phyloP scores from a whole-genome alignment of 345 rosid genomes.

The Acer saccharum region DNA sequence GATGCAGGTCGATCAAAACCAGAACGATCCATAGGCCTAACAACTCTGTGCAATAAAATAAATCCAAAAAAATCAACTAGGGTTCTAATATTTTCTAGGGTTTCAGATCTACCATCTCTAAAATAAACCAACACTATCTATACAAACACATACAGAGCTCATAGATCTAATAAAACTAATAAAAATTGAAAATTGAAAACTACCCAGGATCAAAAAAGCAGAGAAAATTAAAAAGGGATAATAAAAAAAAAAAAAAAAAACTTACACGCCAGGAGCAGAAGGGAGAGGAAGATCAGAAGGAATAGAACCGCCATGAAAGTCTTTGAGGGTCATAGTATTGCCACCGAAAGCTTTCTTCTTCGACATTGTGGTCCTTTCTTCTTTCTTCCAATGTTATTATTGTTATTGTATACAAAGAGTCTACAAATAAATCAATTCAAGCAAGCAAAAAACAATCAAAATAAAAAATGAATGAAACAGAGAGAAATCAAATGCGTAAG shows the following conservation, averaged over 20 bases:
- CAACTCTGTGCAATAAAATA: slow-evolving; percentile 34
- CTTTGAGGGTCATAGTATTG: slow-evolving; percentile 87
- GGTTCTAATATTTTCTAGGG: not conserved
- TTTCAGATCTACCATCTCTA: slow-evolving; percentile 20
- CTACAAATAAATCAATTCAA: not conserved
- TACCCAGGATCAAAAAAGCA: not conserved
- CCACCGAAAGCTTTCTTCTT: slow-evolving; percentile 76
- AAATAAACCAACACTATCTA: not conserved
- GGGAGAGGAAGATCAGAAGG: slow-evolving; percentile 86
- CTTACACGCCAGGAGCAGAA: slow-evolving; percentile 94
- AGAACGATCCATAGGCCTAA: slow-evolving; percentile 57
- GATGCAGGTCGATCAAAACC: slow-evolving; percentile 56
- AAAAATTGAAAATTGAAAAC: slow-evolving; percentile 3
- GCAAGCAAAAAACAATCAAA: not conserved
- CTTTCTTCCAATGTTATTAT: not conserved
- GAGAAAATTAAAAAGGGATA: not conserved
- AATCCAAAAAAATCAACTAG: slow-evolving; percentile 17
- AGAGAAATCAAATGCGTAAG: not conserved
- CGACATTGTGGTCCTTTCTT: slow-evolving; percentile 48
- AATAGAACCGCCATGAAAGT: slow-evolving; percentile 92
- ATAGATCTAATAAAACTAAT: slow-evolving; percentile 25
- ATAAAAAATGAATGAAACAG: not conserved
- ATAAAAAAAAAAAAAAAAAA: not conserved
- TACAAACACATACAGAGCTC: not conserved
- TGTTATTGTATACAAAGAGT: not conserved